Base-by-base conservation (phyloP, 768 basidiomycete genomes). In the Leccinum olivaceopallidum region DNA sequence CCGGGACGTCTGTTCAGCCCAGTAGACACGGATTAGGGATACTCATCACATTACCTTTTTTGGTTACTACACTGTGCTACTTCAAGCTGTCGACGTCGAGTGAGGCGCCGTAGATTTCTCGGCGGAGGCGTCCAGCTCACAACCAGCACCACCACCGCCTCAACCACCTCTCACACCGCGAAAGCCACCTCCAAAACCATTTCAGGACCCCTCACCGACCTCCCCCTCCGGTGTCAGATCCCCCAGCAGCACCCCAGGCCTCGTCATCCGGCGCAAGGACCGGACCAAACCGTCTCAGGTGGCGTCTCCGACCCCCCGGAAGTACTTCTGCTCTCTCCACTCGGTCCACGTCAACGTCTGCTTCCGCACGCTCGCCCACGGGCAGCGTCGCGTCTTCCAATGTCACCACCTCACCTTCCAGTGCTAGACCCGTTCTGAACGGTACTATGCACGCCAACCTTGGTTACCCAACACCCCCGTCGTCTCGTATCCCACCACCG, bases 41-140 rank as follows among this genome's bases (percentile, higher is more conserved):
- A 26, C 26, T 26, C 26, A 26, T 26, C 26, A 26, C 26, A 26
- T 26, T 26, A 4, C 26, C 26, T 26, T 26, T 26, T 26, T 26
- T 26, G 26, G 26, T 26, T 4, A 26, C 4, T 26, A 26, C 26
- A 26, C 26, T 24, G 24, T 24, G 24, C 24, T 24, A 24, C 24
- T 24, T 47, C 44, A 10, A 60, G 48, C 60, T 8, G 53, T 59
- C 61, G 62, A 66, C 67, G 59, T 60, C 60, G 57, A 61, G 42
- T 53, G 49, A 51, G 86, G 86, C 68, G 86, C 63, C 87, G 86
- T 67, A 82, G 85, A 76, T 79, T 89, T 65, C 80, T 88, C 58
- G 79, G 76, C 52, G 76, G 75, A 60, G 80, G 79, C 58, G 55
- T 65, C 77, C 61, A 70, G 73, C 56, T 65, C 75, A 54, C 76